Base-by-base conservation (phyloP, 371 early-diverging fungal species). In the Mortierella sp. region DNA sequence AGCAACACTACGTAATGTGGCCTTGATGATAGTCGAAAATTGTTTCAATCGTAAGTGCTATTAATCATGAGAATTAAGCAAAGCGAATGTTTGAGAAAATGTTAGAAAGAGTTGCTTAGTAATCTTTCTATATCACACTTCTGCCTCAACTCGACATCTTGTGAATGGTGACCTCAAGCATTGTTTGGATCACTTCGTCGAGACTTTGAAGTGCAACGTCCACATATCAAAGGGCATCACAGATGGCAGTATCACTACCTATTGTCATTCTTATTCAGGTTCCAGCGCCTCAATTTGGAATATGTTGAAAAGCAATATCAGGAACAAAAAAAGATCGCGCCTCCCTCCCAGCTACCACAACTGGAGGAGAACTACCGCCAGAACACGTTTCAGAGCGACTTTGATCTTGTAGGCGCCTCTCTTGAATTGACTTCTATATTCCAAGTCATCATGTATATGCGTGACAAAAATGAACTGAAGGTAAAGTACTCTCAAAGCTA, bases 151-250 rank as follows among this genome's bases (percentile, higher is more conserved):
- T 25, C n/a, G 12, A 21, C 70, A 91, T 5, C 9, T 9, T 9
- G 37, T 37, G 9, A 37, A 37, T 37, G 37, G 37, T 9, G 37
- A 37, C 9, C 37, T 9, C 9, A 37, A 37, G 92, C 86, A 7
- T 77, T 93, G 37, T 86, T 88, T 64, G 52, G 57, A 2, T 87
- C 89, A 0, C 72, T 91, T 0, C 75, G 88, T 43, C 84, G 84
- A 29, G 92, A 91, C 60, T 86, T 94, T 66, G 88, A 89, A 29
- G 74, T 83, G 16, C 88, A 89, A 67, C 83, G 89, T 30, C 81
- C 81, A 28, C 87, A 84, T 19, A 84, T 94, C 29, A 74, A 82
- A 15, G 84, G 82, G 12, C 79, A 80, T 9, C 91, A 92, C 72
- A 80, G 46, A n/a, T 15, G 55, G 3, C 80, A 80, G 43, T 66